Evolutionary conservation across 768 basidiomycete genomes (phyloP), one percentile per base, ranked within the genome.

Genomic region (Pilatotrama ljubarskyi): DNA sequence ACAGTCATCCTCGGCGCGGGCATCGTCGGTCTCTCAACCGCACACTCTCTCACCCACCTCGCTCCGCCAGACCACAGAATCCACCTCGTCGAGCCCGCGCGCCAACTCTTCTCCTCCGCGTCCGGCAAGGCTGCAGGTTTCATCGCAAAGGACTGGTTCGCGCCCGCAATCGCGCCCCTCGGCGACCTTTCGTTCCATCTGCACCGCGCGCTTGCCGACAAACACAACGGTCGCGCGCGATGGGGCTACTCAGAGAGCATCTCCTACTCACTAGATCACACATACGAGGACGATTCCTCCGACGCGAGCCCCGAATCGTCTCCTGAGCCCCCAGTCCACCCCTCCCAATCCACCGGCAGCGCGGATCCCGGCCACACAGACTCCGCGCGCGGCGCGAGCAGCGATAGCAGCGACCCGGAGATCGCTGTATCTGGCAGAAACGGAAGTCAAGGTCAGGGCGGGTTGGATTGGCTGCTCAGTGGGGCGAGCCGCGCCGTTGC

Each of bases 1-100:
- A 74, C 79, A 59, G 72, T 78, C 61, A 73, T 82, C 61, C 68
- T 82, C 62, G 81, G 81, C 47, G 73, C 70, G 24, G 81, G 81
- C 35, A 80, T 82, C 65, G 74, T 80, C 55, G 80, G 80, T 29
- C 71, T 77, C 54, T 74, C 74, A 24, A 77, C 77, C 13, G 79
- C 80, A 8, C 78, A 78, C 72, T 76, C 76, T 66, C 69, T 74
- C 42, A 70, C 74, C 26, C 22, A 51, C 24, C 67, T 73, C 52
- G 61, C 73, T 0, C 62, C 58, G 17, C 55, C 50, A 35, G 57
- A 58, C 42, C 70, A 69, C 64, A 48, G 51, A n/a, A 76, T 81
- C 62, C 77, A 76, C 53, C 68, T 81, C 62, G 66, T 81, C 51
- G 79, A 81, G 63, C 68, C 74, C 5, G 68, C 68, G 1, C 75